Evolutionary conservation across 257 asterid species (phyloP).

Genomic region (Ballota nigra): DNA sequence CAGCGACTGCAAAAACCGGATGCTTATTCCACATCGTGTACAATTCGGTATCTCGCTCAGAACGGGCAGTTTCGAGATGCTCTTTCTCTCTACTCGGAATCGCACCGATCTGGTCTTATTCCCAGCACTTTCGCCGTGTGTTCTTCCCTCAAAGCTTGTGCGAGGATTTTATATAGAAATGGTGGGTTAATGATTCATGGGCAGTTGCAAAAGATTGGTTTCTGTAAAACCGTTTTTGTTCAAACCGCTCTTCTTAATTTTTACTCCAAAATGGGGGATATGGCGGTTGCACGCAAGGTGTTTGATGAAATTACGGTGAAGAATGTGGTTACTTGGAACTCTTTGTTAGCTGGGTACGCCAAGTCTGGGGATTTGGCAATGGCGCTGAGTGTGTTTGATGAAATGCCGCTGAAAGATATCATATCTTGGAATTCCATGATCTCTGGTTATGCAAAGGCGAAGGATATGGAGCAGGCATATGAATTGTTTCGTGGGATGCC

Average conservation of each 20-base stretch:
- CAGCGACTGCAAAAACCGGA: slow-evolving; percentile 37
- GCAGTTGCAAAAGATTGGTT: slow-evolving; percentile 61
- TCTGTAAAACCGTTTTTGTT: slow-evolving; percentile 56
- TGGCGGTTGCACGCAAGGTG: slow-evolving; percentile 59
- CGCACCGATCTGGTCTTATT: slow-evolving; percentile 46
- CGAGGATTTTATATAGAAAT: slow-evolving; percentile 31
- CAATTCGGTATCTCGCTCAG: slow-evolving; percentile 65
- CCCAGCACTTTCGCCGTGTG: slow-evolving; percentile 70
- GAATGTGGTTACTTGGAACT: slow-evolving; percentile 85
- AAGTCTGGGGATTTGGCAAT: slow-evolving; percentile 50
- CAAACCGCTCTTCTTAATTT: slow-evolving; percentile 79
- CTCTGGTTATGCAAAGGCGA: slow-evolving; percentile 51
- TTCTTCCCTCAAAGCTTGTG: slow-evolving; percentile 73
- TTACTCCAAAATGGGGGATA: slow-evolving; percentile 64
- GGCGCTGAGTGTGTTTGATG: slow-evolving; percentile 64
- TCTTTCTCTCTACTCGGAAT: slow-evolving; percentile 42
- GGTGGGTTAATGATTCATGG: slow-evolving; percentile 72
- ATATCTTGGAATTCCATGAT: slow-evolving; percentile 80
- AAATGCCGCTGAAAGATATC: slow-evolving; percentile 69
- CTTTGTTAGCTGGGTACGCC: slow-evolving; percentile 62
- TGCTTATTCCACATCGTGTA: slow-evolving; percentile 38
- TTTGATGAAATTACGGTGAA: slow-evolving; percentile 58
- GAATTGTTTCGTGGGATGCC: slow-evolving; percentile 66
- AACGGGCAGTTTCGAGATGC: slow-evolving; percentile 59
- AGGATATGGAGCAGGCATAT: slow-evolving; percentile 63